These are phyloP conservation scores for Lactarius quietus DNA, from an alignment of 768 basidiomycete species.

Conservation along the genomic window DNA sequence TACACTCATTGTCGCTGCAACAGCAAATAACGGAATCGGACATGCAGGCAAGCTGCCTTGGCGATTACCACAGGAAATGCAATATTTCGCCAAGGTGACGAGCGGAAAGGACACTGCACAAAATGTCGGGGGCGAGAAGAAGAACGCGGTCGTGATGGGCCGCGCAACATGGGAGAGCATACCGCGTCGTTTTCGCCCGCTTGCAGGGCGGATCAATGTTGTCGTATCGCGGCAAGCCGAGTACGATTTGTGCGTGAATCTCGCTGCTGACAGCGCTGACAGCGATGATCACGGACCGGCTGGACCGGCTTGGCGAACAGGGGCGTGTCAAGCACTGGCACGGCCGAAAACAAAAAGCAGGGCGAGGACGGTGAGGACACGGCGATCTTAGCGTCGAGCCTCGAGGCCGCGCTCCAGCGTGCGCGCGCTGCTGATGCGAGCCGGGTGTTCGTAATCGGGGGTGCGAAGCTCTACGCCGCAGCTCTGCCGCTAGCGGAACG, in stretches of 20 bases:
- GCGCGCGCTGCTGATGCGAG: conserved; percentile 43
- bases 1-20: conserved; percentile 93
- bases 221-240: conserved; percentile 62
- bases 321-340: neutral
- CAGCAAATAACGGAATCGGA: conserved; percentile 84
- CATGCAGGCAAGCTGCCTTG: conserved; percentile 74
- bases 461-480: conserved; percentile 78
- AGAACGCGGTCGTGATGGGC: conserved; percentile 91
- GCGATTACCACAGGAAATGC: conserved; percentile 84
- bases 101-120: conserved; percentile 49
- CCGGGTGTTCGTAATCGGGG: conserved; percentile 78
- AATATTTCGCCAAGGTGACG: conserved; percentile 86
- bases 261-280: neutral
- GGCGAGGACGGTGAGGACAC: conserved; percentile 24
- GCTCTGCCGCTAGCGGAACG: conserved; percentile 67
- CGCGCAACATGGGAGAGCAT: conserved; percentile 98
- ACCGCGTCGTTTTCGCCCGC: conserved; percentile 76
- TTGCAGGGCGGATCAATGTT: conserved; percentile 71
- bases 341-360: neutral
- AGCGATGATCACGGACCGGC: conserved; percentile 13
- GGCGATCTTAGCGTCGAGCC: conserved; percentile 43
- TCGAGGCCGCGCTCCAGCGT: conserved; percentile 29
- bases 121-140: conserved; percentile 13
- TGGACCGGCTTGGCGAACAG: neutral
- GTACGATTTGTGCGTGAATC: conserved; percentile 56